Evolutionary conservation across 306 rosid species (phyloP).

Genomic region (Hippophae gyantsensis): DNA sequence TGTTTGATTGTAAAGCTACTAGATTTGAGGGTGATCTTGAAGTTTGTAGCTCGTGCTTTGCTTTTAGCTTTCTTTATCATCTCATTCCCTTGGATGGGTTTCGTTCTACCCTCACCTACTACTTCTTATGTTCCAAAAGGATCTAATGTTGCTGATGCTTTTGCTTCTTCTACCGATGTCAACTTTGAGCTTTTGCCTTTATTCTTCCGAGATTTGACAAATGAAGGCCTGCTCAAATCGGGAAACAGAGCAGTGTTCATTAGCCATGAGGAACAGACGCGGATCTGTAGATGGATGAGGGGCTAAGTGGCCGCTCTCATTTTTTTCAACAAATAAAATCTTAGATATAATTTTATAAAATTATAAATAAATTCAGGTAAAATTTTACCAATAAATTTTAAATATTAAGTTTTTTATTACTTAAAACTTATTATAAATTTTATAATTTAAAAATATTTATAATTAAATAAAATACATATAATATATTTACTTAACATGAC

Average conservation of each 20-base stretch:
- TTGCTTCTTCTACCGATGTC: background rate
- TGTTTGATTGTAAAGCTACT: conserved; percentile 29
- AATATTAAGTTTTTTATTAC: too few species aligned
- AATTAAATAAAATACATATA: too few species aligned
- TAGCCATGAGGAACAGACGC: background rate
- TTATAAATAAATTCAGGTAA: too few species aligned
- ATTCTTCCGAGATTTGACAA: conserved; percentile 34
- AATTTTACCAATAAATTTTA: too few species aligned
- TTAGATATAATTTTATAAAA: too few species aligned
- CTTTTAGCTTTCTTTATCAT: conserved; percentile 24
- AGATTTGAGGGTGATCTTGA: conserved; percentile 14
- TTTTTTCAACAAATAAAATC: too few species aligned
- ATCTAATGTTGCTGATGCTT: background rate
- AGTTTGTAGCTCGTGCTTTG: conserved; percentile 15
- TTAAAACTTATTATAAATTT: too few species aligned
- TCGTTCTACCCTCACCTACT: conserved; percentile 8
- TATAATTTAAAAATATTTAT: too few species aligned
- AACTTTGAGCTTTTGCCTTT: conserved; percentile 12
- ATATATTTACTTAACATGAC: too few species aligned
- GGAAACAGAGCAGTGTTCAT: conserved; percentile 22
- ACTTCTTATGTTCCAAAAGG: background rate
- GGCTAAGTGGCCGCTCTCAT: too few species aligned
- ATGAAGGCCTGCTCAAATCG: conserved; percentile 35
- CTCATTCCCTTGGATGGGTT: conserved; percentile 20
- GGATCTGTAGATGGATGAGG: too few species aligned